A percentile compares a stretch with the other conserved stretches of the same genome.
Evolutionary conservation across 2,329 filamentous ascomycete genomes (phyloP).

Genomic region (Aspergillus caelatus): DNA sequence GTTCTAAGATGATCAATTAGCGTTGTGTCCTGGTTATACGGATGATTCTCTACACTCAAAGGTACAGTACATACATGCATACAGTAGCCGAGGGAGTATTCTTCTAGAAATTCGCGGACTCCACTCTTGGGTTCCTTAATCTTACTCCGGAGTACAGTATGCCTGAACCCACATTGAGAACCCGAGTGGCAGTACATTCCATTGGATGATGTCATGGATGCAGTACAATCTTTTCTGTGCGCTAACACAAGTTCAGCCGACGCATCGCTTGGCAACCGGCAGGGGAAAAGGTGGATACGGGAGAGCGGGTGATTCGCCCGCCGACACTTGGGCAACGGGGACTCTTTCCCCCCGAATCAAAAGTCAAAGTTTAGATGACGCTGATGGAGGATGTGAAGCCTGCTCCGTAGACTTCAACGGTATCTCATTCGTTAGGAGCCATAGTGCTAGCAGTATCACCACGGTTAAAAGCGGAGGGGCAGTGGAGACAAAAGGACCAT

Average conservation of each 20-base stretch:
- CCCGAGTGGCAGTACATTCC: conserved; percentile 4
- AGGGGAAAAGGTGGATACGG: conserved; percentile 5
- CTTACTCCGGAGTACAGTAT: conserved; percentile 7
- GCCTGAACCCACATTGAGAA: conserved; percentile 9
- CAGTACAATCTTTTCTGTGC: neutral
- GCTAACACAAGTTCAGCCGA: neutral
- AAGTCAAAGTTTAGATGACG: neutral
- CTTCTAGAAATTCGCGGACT: conserved; percentile 17
- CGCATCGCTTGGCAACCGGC: neutral
- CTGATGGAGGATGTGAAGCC: conserved; percentile 1
- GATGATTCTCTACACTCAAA: neutral
- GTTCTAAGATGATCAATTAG: neutral
- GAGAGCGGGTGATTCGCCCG: conserved; percentile 8
- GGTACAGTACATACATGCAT: neutral
- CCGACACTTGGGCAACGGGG: neutral
- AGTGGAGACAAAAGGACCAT: conserved; percentile 7
- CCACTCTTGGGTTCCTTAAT: conserved; percentile 17
- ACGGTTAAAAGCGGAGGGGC: conserved; percentile 5
- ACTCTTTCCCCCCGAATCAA: neutral
- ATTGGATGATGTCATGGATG: conserved; percentile 17
- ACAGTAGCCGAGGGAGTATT: neutral
- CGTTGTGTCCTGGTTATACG: neutral
- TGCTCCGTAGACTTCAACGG: neutral
- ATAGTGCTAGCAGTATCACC: neutral
- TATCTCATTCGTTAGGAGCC: neutral